Evolutionary conservation across 75 land plant genomes (phyloP).

Genomic region (Picea sitchensis): DNA sequence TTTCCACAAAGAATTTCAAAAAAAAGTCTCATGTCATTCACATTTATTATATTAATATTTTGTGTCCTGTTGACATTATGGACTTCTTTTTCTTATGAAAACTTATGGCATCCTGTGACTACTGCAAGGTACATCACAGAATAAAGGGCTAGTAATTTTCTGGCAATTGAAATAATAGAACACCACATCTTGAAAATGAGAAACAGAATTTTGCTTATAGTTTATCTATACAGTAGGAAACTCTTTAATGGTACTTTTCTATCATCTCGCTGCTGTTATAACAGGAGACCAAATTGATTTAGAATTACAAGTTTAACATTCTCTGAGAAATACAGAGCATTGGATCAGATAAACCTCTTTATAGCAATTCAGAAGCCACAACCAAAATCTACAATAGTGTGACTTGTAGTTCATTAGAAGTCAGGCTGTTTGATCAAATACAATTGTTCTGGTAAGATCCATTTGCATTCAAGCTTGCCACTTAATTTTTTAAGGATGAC

Average conservation of each 20-base stretch:
- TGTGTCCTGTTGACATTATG: no score
- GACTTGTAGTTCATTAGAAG: neutral
- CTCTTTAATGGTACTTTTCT: no score
- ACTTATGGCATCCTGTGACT: no score
- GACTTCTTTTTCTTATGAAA: no score
- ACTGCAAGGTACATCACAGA: no score
- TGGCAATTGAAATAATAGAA: no score
- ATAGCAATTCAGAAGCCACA: neutral
- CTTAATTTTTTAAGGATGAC: neutral
- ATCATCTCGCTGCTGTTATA: no score
- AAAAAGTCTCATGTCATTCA: neutral
- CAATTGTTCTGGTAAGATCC: neutral
- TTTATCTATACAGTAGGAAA: no score
- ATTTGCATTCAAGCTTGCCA: neutral
- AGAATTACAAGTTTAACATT: neutral
- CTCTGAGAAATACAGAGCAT: neutral
- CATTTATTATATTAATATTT: neutral
- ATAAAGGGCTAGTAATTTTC: no score
- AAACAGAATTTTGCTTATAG: no score
- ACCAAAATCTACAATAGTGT: neutral
- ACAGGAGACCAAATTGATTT: neutral
- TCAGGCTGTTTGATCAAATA: neutral
- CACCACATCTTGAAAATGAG: no score
- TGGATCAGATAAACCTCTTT: neutral
- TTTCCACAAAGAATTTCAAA: neutral